These are phyloP conservation scores for Seiridium unicorne DNA, from an alignment of 2,329 filamentous ascomycete species.

Conservation along the genomic window DNA sequence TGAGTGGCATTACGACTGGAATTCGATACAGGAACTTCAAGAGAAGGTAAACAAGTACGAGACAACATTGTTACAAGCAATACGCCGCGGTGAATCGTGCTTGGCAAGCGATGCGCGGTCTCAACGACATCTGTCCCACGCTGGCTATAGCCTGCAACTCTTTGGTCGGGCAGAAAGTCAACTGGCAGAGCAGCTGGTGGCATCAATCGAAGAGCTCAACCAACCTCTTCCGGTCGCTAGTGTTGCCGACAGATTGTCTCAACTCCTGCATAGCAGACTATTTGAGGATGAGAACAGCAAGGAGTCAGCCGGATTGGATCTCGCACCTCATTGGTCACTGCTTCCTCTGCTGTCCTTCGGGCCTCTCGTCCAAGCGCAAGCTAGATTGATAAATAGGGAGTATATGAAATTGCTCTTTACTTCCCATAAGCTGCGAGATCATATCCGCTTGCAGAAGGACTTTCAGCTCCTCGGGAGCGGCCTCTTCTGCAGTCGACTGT, in stretches of 20 bases:
- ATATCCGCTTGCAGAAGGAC: constrained; percentile 72
- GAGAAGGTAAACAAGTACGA: constrained; percentile 55
- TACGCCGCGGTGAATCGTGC: constrained; percentile 17
- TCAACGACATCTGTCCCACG: neutral
- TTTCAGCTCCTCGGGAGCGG: constrained; percentile 87
- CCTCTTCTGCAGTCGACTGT: constrained; percentile 75
- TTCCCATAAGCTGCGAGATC: constrained; percentile 67
- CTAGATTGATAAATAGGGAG: constrained; percentile 72
- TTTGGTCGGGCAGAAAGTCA: constrained; percentile 47
- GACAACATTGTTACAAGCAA: constrained; percentile 32
- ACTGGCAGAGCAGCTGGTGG: constrained; percentile 46
- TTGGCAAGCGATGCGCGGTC: neutral
- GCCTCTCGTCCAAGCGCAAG: constrained; percentile 71
- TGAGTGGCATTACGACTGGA: constrained; percentile 72
- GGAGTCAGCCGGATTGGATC: constrained; percentile 21
- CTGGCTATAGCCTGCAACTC: constrained; percentile 34
- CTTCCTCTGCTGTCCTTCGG: constrained; percentile 72
- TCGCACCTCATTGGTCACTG: constrained; percentile 57
- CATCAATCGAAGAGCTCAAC: constrained; percentile 49
- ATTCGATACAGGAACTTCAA: constrained; percentile 64
- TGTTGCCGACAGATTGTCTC: constrained; percentile 34
- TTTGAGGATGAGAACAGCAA: constrained; percentile 23
- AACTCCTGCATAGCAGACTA: constrained; percentile 38
- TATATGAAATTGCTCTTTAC: constrained; percentile 75
- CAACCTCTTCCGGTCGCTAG: constrained; percentile 24